These are phyloP conservation scores for Penicillium roqueforti DNA, from an alignment of 495 filamentous ascomycete genomes.

Conservation along the genomic window DNA sequence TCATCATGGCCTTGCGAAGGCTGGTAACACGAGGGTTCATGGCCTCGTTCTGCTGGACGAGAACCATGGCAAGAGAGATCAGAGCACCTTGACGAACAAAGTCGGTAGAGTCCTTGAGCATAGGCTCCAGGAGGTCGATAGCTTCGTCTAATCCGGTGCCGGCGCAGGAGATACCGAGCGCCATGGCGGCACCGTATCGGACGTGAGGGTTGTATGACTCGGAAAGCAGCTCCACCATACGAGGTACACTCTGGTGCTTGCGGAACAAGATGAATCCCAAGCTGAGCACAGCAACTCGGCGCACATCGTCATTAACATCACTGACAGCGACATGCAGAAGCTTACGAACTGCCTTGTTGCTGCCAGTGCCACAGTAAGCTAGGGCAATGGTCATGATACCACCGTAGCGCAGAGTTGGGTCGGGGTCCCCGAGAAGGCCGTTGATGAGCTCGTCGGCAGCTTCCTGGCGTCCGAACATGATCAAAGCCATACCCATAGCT, in stretches of 20 bases:
- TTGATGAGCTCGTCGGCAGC: slow-evolving; percentile 91
- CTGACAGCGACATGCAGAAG: slow-evolving; percentile 97
- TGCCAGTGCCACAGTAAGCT: slow-evolving; percentile 93
- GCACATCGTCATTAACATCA: slow-evolving; percentile 97
- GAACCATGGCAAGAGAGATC: slow-evolving; percentile 92
- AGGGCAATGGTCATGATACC: slow-evolving; percentile 99
- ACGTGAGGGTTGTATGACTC: slow-evolving; percentile 99
- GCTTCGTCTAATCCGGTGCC: slow-evolving; percentile 96
- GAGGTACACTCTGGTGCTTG: slow-evolving; percentile 93
- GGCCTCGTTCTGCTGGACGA: slow-evolving; percentile 94
- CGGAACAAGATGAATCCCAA: slow-evolving; percentile 98
- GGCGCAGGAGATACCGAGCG: slow-evolving; percentile 94
- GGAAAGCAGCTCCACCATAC: slow-evolving; percentile 97
- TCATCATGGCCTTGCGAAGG: slow-evolving; percentile 79
- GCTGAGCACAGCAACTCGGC: slow-evolving; percentile 95
- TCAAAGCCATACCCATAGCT: slow-evolving; percentile 93
- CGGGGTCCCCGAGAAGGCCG: slow-evolving; percentile 86
- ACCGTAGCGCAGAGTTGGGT: slow-evolving; percentile 90
- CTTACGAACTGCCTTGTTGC: slow-evolving; percentile 97
- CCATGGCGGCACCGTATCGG: slow-evolving; percentile 97
- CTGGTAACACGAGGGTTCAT: slow-evolving; percentile 88
- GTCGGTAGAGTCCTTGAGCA: slow-evolving; percentile 99
- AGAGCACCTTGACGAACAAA: slow-evolving; percentile 98
- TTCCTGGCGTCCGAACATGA: slow-evolving; percentile 97
- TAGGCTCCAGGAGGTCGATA: slow-evolving; percentile 93